A percentile compares a stretch with the other conserved stretches of the same genome.
Evolutionary conservation across 768 basidiomycete species (phyloP).

Genomic region (Lentinus tigrinus): DNA sequence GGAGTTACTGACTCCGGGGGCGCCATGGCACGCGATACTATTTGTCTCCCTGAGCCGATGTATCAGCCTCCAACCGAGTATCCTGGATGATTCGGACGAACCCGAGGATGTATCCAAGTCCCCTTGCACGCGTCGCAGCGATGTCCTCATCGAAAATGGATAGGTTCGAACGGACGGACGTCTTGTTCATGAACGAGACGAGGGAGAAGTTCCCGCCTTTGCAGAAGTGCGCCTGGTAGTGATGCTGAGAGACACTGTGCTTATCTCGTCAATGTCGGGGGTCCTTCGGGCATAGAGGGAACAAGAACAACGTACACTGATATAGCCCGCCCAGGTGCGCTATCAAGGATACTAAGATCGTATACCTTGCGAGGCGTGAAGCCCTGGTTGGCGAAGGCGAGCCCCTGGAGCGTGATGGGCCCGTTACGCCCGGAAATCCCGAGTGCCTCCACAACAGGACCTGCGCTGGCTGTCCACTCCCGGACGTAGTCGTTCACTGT

Average conservation of each 20-base stretch:
- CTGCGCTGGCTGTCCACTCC: constrained; percentile 28
- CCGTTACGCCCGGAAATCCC: constrained; percentile 18
- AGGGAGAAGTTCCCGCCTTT: constrained; percentile 50
- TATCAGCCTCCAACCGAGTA: constrained; percentile 18
- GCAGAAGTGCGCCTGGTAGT: constrained; percentile 60
- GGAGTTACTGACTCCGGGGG: constrained; percentile 60
- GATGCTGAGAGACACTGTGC: constrained; percentile 55
- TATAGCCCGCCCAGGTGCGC: constrained; percentile 48
- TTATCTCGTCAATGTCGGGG: constrained; percentile 18
- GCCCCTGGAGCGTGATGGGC: constrained; percentile 24
- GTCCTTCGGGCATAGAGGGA: not conserved
- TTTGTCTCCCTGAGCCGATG: constrained; percentile 28
- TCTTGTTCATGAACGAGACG: constrained; percentile 68
- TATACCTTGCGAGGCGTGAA: constrained; percentile 67
- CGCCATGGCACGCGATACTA: constrained; percentile 39
- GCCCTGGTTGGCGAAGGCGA: constrained; percentile 26
- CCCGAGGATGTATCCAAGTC: constrained; percentile 60
- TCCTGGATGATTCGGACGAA: constrained; percentile 36
- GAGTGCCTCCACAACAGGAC: constrained; percentile 22
- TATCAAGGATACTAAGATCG: constrained; percentile 46
- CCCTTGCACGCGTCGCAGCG: constrained; percentile 40
- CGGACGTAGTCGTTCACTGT: constrained; percentile 31
- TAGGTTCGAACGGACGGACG: constrained; percentile 52
- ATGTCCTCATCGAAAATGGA: constrained; percentile 54
- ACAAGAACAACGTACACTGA: constrained; percentile 43